phyloP scores from a whole-genome alignment of 176 grass and related monocot species.

The Elymus sibiricus region DNA sequence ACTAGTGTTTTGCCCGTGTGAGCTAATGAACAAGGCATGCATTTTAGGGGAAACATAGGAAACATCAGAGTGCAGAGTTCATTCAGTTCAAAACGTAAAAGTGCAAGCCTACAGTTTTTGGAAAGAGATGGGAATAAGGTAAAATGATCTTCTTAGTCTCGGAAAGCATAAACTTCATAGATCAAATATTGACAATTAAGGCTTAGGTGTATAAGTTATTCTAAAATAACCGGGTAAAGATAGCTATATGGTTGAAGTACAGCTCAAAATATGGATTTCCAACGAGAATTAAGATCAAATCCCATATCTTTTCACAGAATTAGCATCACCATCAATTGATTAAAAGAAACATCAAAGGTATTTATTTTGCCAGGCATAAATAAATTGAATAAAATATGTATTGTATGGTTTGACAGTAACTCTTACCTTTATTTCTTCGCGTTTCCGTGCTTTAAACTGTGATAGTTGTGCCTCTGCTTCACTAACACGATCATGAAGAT shows the following conservation, averaged over 20 bases:
- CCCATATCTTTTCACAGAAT: background rate
- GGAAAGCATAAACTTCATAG: background rate
- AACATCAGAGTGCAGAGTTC: background rate
- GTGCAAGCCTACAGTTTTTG: background rate
- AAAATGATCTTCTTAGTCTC: background rate
- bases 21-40: background rate
- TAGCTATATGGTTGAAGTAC: background rate
- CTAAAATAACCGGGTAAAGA: background rate
- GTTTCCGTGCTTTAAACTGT: constrained; percentile 69
- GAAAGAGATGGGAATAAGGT: background rate
- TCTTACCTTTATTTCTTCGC: constrained; percentile 83
- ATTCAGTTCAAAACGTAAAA: background rate
- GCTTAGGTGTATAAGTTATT: background rate
- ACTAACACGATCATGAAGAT: constrained; percentile 72
- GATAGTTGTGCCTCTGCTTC: constrained; percentile 79
- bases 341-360: constrained; percentile 5
- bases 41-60: background rate
- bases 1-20: background rate
- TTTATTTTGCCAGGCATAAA: constrained; percentile 10
- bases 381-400: background rate
- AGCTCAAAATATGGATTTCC: background rate
- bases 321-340: constrained; percentile 10
- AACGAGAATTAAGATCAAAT: background rate
- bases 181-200: background rate
- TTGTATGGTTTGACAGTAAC: background rate